Percentiles rank a stretch among this genome's conserved stretches.
Conservation (phyloP, 306 rosid species). For the Phaseolus lunatus region DNA sequence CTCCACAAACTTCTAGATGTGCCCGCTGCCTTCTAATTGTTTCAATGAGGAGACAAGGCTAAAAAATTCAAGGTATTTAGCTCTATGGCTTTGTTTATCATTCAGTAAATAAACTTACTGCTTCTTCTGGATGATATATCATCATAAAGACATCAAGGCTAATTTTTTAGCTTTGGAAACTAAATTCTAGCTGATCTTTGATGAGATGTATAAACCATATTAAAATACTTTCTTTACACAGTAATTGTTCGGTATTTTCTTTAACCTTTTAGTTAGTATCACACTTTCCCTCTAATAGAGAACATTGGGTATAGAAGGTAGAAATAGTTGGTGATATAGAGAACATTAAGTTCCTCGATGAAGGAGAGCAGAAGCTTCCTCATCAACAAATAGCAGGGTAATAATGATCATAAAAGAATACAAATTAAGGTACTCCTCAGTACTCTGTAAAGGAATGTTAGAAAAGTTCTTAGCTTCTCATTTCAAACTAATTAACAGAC, state of each 20-base stretch:
- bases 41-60: slow-evolving; percentile 20
- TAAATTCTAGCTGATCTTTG: background rate
- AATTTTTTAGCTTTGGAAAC: background rate
- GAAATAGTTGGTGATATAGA: background rate
- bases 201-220: slow-evolving; percentile 18
- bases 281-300: background rate
- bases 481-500: background rate
- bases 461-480: background rate
- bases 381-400: background rate
- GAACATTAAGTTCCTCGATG: slow-evolving; percentile 10
- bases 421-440: background rate
- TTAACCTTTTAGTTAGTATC: background rate
- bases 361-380: slow-evolving; percentile 15
- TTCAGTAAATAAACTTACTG: background rate
- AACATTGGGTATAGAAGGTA: background rate
- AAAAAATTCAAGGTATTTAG: slow-evolving; percentile 20
- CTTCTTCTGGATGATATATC: slow-evolving; percentile 17
- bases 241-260: too few relatives aligned
- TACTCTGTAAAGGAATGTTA: background rate
- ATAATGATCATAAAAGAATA: background rate
- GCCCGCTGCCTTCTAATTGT: background rate
- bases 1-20: background rate
- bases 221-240: too few relatives aligned
- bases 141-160: background rate
- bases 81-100: slow-evolving; percentile 14